A percentile compares a stretch with the other conserved stretches of the same genome.
These are phyloP conservation scores for Xerocomus potaroensis DNA, from an alignment of 768 basidiomycete species.

Conservation along the genomic window DNA sequence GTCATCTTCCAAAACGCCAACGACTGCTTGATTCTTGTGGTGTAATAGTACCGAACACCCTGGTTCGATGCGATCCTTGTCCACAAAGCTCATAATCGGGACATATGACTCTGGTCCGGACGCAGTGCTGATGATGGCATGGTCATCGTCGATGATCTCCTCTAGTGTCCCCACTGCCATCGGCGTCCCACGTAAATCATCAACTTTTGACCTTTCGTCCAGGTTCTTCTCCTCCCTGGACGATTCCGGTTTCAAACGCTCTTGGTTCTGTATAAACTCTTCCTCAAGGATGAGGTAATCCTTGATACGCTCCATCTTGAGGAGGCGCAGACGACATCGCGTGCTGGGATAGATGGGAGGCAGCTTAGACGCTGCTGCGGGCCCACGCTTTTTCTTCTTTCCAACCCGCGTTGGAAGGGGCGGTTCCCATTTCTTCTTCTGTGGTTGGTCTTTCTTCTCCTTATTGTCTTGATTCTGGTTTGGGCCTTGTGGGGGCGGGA, in stretches of 20 bases:
- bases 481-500: constrained; percentile 37
- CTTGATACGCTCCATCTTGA: constrained; percentile 98
- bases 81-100: constrained; percentile 95
- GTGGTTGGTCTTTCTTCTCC: constrained; percentile 41
- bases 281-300: constrained; percentile 96
- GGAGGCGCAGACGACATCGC: constrained; percentile 88
- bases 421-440: constrained; percentile 97
- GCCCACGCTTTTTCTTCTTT: constrained; percentile 94
- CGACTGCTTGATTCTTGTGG: constrained; percentile 92
- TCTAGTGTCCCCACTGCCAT: constrained; percentile 99
- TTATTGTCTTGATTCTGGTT: constrained; percentile 42
- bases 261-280: constrained; percentile 91
- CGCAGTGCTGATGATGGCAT: constrained; percentile 96
- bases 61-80: constrained; percentile 96
- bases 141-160: constrained; percentile 97
- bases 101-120: constrained; percentile 97
- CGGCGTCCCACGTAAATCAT: constrained; percentile 90
- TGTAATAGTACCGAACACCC: constrained; percentile 93
- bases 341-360: constrained; percentile 93
- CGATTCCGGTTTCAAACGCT: constrained; percentile 81
- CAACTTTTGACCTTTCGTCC: constrained; percentile 89
- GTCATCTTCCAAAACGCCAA: constrained; percentile 95
- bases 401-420: constrained; percentile 95
- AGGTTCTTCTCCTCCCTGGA: constrained; percentile 93
- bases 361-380: constrained; percentile 84